These are phyloP conservation scores for Cladosporium sp. DNA, from an alignment of 2,329 filamentous ascomycete genomes.

Conservation along the genomic window DNA sequence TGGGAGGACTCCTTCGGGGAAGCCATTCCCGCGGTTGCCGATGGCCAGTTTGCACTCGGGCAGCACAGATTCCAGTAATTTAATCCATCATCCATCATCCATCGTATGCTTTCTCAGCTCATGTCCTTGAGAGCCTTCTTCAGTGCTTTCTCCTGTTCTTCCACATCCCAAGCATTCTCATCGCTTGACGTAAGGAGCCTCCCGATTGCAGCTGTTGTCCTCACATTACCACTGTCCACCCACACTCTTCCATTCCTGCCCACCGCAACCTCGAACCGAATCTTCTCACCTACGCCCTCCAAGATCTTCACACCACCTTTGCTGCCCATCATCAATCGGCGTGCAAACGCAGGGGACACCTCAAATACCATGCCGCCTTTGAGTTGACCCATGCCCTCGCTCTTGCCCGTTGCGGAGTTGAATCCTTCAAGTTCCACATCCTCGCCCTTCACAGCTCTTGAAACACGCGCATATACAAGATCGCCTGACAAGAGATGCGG, in stretches of 20 bases:
- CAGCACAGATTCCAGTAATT: too few species aligned
- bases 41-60: too few species aligned
- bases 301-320: constrained; percentile 66
- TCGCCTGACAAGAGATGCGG: constrained; percentile 69
- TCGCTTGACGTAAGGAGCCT: constrained; percentile 74
- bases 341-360: constrained; percentile 74
- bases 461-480: constrained; percentile 82
- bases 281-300: constrained; percentile 72
- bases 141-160: constrained; percentile 65
- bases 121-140: constrained; percentile 58
- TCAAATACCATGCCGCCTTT: constrained; percentile 80
- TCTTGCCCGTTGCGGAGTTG: constrained; percentile 76
- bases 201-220: constrained; percentile 70
- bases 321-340: constrained; percentile 60
- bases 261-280: constrained; percentile 89
- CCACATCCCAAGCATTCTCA: constrained; percentile 54
- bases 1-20: not conserved
- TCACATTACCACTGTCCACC: constrained; percentile 73
- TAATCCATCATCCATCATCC: too few species aligned
- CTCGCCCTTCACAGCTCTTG: constrained; percentile 70
- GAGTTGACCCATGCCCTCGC: constrained; percentile 79
- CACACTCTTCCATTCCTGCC: constrained; percentile 89
- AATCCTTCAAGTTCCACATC: constrained; percentile 89
- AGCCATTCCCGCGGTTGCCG: too few species aligned
- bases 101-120: constrained; percentile 13